Evolutionary conservation across 106 monocot species (phyloP), one percentile per base, ranked within the genome.

Genomic region (Allium fistulosum): DNA sequence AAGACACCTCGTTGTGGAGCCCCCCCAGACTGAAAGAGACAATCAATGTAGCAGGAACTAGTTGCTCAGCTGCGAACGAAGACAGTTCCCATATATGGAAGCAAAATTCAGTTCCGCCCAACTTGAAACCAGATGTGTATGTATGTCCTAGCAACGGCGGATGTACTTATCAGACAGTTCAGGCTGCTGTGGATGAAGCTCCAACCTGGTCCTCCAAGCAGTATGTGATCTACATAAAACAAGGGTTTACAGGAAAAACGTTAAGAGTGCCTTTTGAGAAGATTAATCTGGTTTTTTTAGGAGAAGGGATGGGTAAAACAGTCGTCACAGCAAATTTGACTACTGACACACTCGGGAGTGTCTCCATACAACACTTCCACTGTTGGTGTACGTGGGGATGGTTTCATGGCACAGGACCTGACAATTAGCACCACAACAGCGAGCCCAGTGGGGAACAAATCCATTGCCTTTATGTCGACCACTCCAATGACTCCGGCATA

Each of bases 1-100:
- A 46, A 70, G 81, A 93, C 60, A 71, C 61, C 48, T 53, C 82
- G 61, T 51, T 12, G 46, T 94, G 90, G 90, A 67, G 9, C 94
- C 89, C 17, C 91, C 87, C 8, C 80, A 84, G 72, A 90, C 94
- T 14, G 93, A 93, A 77, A 76, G 93, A 27, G 84, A 93, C 75
- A 89, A 86, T 0, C 85, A 85, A 80, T 92, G 76, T 52, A 65
- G 22, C 49, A 13, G 28, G n/a, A 2, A 6, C 18, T 7, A 58
- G 11, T 15, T 7, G 11, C n/a, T n/a, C n/a, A n/a, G n/a, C n/a
- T n/a, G n/a, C n/a, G n/a, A n/a, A n/a, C n/a, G n/a, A n/a, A n/a
- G n/a, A n/a, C 47, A 27, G 4, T 8, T 26, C 51, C 49, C 26
- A 4, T 51, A 5, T 26, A n/a, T 12, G 18, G 11, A 8, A 14